A percentile compares a stretch with the other conserved stretches of the same genome.
phyloP scores from a whole-genome alignment of 2,329 filamentous ascomycete species.

The Cercospora zeae-maydis region DNA sequence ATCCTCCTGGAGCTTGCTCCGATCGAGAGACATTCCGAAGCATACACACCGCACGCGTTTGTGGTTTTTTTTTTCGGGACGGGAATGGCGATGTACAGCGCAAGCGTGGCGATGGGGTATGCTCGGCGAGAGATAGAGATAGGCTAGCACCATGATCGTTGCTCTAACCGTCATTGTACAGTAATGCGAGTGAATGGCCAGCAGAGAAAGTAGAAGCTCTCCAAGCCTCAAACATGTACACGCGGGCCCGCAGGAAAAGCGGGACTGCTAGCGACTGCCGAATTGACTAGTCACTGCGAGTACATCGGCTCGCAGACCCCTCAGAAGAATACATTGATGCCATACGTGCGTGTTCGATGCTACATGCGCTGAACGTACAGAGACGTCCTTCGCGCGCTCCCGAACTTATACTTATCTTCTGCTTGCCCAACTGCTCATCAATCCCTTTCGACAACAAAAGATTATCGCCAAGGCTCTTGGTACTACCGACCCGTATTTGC shows the following conservation, averaged over 20 bases:
- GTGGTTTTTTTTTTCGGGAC: neutral
- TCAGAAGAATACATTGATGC: neutral
- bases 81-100: neutral
- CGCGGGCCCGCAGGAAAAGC: conserved; percentile 5
- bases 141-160: neutral
- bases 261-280: conserved; percentile 1
- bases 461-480: neutral
- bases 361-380: neutral
- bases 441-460: neutral
- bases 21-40: neutral
- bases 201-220: neutral
- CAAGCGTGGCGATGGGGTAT: neutral
- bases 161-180: neutral
- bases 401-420: neutral
- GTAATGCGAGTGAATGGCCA: neutral
- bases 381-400: neutral
- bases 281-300: neutral
- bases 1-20: neutral
- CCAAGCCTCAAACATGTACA: neutral
- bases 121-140: neutral
- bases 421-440: neutral
- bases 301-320: neutral
- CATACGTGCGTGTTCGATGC: neutral
- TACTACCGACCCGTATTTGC: neutral
- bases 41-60: no score